phyloP scores from a whole-genome alignment of 495 filamentous ascomycete species.

The Penicillium subrubescens region DNA sequence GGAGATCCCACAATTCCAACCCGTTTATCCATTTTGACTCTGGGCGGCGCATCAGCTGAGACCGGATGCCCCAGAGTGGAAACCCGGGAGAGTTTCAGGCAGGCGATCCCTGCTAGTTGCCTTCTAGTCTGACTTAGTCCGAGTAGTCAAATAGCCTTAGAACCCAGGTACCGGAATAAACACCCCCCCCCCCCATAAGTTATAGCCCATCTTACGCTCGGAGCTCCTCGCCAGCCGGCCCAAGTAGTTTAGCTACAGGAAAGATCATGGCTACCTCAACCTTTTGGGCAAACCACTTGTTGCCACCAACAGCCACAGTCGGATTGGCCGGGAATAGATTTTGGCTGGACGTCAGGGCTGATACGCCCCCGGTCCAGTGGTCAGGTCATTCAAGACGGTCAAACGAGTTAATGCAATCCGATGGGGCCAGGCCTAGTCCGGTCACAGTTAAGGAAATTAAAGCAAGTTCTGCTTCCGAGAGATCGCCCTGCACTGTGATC shows the following conservation, averaged over 20 bases:
- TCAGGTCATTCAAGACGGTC: neutral
- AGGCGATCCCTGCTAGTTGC: slow-evolving; percentile 25
- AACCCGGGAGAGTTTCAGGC: slow-evolving; percentile 22
- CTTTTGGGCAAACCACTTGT: neutral
- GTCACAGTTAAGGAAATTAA: neutral
- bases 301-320: neutral
- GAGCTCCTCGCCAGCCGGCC: neutral
- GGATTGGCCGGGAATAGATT: neutral
- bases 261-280: neutral
- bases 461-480: slow-evolving; percentile 12
- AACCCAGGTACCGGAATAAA: slow-evolving; percentile 15
- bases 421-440: slow-evolving; percentile 1
- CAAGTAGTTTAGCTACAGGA: slow-evolving; percentile 1
- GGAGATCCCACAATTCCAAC: neutral
- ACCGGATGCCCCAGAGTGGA: slow-evolving; percentile 11
- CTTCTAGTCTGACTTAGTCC: slow-evolving; percentile 11
- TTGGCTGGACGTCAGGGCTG: neutral
- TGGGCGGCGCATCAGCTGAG: slow-evolving; percentile 24
- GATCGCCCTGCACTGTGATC: slow-evolving; percentile 16
- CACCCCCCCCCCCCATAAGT: too few species aligned
- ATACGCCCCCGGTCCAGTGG: neutral
- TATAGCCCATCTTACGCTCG: neutral
- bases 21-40: slow-evolving; percentile 8
- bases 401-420: slow-evolving; percentile 21
- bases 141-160: neutral